phyloP scores from a whole-genome alignment of 345 rosid species.

The Kandelia obovata region DNA sequence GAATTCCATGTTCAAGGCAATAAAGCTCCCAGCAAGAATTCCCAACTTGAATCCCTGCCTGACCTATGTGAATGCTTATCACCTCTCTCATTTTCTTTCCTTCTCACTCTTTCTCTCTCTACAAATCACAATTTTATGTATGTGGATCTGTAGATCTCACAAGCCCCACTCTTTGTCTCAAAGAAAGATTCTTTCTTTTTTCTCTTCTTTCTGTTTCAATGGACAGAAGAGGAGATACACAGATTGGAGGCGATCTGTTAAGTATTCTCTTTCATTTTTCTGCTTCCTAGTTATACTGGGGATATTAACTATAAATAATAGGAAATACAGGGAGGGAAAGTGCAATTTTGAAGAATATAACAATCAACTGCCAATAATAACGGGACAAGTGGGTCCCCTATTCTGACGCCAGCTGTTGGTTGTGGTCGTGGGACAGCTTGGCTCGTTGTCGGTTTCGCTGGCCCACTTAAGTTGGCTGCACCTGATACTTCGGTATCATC shows the following conservation, averaged over 20 bases:
- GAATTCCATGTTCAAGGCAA: slow-evolving; percentile 21
- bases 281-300: too few species aligned
- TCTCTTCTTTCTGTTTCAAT: too few species aligned
- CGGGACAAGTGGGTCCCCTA: not conserved
- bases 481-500: not conserved
- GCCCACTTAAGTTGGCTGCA: slow-evolving; percentile 8
- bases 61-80: slow-evolving; percentile 15
- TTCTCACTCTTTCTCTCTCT: not conserved
- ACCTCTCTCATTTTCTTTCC: slow-evolving; percentile 13
- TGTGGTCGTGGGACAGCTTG: slow-evolving; percentile 18
- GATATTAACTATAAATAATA: not conserved
- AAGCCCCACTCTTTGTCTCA: not conserved
- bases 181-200: not conserved
- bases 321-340: not conserved
- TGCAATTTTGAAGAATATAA: not conserved
- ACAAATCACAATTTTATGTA: not conserved
- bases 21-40: slow-evolving; percentile 20
- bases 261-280: too few species aligned
- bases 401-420: not conserved
- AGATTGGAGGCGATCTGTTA: not conserved
- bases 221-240: not conserved
- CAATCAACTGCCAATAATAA: not conserved
- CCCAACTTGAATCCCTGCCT: slow-evolving; percentile 20
- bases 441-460: slow-evolving; percentile 25
- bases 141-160: not conserved